Evolutionary conservation across 2,329 filamentous ascomycete species (phyloP).

Genomic region (Apiospora aurea): DNA sequence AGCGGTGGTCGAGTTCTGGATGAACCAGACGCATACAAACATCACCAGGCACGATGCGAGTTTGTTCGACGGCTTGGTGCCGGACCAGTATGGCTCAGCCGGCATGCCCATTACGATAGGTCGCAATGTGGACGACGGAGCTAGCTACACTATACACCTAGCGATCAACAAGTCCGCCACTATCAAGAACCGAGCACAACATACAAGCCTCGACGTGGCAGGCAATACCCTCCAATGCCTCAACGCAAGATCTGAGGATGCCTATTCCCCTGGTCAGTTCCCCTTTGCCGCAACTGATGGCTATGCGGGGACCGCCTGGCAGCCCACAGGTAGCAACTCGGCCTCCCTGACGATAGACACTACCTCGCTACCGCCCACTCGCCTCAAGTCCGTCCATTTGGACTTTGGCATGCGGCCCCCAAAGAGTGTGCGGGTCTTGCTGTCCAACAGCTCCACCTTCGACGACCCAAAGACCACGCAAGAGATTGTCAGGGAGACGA

Average conservation of each 20-base stretch:
- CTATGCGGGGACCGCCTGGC: slow-evolving; percentile 9
- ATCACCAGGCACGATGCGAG: slow-evolving; percentile 13
- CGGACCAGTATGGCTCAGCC: slow-evolving; percentile 10
- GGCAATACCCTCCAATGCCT: slow-evolving; percentile 16
- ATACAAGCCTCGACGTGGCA: neutral
- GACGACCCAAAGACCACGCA: neutral
- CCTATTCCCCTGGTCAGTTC: slow-evolving; percentile 10
- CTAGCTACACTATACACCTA: neutral
- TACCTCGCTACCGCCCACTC: neutral
- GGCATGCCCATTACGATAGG: slow-evolving; percentile 21
- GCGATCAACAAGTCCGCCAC: slow-evolving; percentile 2
- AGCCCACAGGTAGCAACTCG: neutral
- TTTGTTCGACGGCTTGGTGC: neutral
- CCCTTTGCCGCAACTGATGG: slow-evolving; percentile 13
- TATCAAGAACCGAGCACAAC: neutral
- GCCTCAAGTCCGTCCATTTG: slow-evolving; percentile 5
- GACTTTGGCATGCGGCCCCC: slow-evolving; percentile 22
- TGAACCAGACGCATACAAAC: slow-evolving; percentile 19
- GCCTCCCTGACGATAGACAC: neutral
- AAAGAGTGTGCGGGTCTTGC: slow-evolving; percentile 9
- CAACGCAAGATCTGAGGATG: neutral
- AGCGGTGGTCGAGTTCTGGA: slow-evolving; percentile 22
- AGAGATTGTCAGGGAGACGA: neutral
- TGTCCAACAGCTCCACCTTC: slow-evolving; percentile 24
- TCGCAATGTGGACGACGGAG: neutral